These are phyloP conservation scores for Collybia sp. DNA, from an alignment of 768 basidiomycete genomes.

Conservation along the genomic window DNA sequence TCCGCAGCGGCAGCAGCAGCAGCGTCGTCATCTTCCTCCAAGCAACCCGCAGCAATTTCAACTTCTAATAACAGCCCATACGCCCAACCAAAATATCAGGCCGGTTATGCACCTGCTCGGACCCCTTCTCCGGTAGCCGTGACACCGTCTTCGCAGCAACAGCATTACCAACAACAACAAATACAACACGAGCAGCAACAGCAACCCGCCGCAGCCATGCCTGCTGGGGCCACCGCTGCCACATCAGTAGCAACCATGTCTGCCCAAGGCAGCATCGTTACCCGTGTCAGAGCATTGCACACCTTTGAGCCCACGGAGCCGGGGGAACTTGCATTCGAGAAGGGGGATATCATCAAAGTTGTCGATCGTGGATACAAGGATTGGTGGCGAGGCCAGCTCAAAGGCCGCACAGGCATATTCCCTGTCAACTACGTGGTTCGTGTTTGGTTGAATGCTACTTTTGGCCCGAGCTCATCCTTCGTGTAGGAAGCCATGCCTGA, in stretches of 20 bases:
- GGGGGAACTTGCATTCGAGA: slow-evolving; percentile 88
- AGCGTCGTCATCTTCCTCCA: slow-evolving; percentile 10
- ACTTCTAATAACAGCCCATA: slow-evolving; percentile 13
- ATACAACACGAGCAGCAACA: slow-evolving; percentile 14
- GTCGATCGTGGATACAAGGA: slow-evolving; percentile 92
- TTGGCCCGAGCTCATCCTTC: not conserved
- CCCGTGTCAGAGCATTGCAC: slow-evolving; percentile 85
- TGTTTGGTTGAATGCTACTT: slow-evolving; percentile 11
- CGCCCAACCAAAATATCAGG: slow-evolving; percentile 34
- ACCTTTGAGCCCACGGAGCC: slow-evolving; percentile 83
- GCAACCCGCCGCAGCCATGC: slow-evolving; percentile 8
- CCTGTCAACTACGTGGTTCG: slow-evolving; percentile 94
- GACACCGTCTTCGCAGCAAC: slow-evolving; percentile 17
- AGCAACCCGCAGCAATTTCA: slow-evolving; percentile 10
- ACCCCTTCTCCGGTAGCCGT: slow-evolving; percentile 34
- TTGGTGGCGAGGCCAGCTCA: slow-evolving; percentile 95
- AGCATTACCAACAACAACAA: slow-evolving; percentile 16
- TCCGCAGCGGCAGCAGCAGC: slow-evolving; percentile 10
- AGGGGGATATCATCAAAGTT: slow-evolving; percentile 92
- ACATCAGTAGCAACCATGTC: slow-evolving; percentile 7
- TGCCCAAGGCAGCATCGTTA: slow-evolving; percentile 44
- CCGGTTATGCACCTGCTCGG: slow-evolving; percentile 56
- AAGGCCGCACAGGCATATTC: slow-evolving; percentile 90
- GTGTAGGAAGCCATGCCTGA: slow-evolving; percentile 80
- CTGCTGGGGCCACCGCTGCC: slow-evolving; percentile 13